Percentiles rank a stretch among this genome's conserved stretches.
These are phyloP conservation scores for Luffa acutangula DNA, from an alignment of 306 rosid species.

Conservation along the genomic window DNA sequence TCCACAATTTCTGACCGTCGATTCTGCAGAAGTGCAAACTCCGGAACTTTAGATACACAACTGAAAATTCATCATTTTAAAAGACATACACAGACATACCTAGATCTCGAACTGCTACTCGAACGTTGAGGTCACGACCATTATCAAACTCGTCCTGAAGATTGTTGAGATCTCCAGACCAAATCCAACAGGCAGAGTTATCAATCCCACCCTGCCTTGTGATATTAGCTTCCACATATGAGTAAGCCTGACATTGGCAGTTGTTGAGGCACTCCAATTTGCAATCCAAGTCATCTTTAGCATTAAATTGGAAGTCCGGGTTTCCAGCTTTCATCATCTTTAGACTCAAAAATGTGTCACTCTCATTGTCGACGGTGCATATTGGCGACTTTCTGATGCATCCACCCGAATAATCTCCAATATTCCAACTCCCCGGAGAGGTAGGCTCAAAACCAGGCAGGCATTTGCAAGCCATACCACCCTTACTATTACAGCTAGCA, in stretches of 20 bases:
- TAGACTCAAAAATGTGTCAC: conserved; percentile 45
- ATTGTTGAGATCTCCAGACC: conserved; percentile 64
- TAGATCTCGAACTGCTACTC: conserved; percentile 50
- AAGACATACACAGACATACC: conserved; percentile 20
- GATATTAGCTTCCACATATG: conserved; percentile 27
- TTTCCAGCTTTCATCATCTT: conserved; percentile 69
- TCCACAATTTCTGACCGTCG: conserved; percentile 37
- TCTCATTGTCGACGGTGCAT: conserved; percentile 27
- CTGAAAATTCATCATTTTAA: neutral
- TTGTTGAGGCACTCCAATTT: conserved; percentile 55
- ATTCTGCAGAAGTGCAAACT: conserved; percentile 29
- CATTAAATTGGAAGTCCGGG: conserved; percentile 63
- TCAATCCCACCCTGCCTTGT: conserved; percentile 8
- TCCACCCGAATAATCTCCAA: conserved; percentile 54
- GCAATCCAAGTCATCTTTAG: conserved; percentile 51
- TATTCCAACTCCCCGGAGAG: conserved; percentile 39
- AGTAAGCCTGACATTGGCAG: conserved; percentile 64
- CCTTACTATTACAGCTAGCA: conserved; percentile 51
- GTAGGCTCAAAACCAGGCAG: conserved; percentile 62
- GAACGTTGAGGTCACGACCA: conserved; percentile 49
- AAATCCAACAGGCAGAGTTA: conserved; percentile 53
- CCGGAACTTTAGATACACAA: neutral
- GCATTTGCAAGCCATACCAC: conserved; percentile 50
- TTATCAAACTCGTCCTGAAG: conserved; percentile 54
- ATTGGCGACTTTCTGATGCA: conserved; percentile 47